Evolutionary conservation across 306 rosid genomes (phyloP), one percentile per base, ranked within the genome.

Genomic region (Acacia confusa): DNA sequence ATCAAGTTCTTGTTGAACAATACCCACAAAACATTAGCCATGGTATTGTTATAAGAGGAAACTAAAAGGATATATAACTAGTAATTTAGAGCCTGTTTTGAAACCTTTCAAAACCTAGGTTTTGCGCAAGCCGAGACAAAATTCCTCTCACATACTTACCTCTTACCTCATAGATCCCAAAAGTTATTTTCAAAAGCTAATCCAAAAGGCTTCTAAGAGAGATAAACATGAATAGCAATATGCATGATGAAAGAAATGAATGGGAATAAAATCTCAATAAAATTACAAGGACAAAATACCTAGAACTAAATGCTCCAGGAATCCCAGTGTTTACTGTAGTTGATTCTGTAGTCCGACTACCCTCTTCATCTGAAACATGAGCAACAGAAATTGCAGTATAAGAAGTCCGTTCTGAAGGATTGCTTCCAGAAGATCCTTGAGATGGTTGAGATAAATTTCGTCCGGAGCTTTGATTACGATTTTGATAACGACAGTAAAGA

Each of bases 401-500:
- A 58, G 87, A 74, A 22, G 71, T 67, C 48, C 81, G 75, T 75
- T 89, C 90, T 70, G 90, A 67, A 78, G 85, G 77, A 81, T 71
- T 82, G 53, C 70, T 81, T 75, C 79, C 83, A 70, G 88, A 84
- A 86, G 91, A 73, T 30, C 72, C 85, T 84, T 86, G 88, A 40
- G 48, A 79, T 4, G 83, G 68, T 68, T 70, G 86, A 82, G 74
- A 27, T 67, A 84, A 68, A 32, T 86, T 90, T 74, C 66, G 90
- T 74, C 83, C 85, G 11, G 60, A 34, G 44, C 64, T 60, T 45
- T 78, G 87, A 58, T 86, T 57, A 79, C 88, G 87, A 52, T 80
- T 86, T 66, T 66, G 84, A 72, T 82, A 89, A 13, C 92, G 89
- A 84, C 85, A 84, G 70, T 84, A 89, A 25, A 86, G 88, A 75